These are phyloP conservation scores for Blastobotrys americana DNA, from an alignment of 805 yeast genomes.

Conservation along the genomic window DNA sequence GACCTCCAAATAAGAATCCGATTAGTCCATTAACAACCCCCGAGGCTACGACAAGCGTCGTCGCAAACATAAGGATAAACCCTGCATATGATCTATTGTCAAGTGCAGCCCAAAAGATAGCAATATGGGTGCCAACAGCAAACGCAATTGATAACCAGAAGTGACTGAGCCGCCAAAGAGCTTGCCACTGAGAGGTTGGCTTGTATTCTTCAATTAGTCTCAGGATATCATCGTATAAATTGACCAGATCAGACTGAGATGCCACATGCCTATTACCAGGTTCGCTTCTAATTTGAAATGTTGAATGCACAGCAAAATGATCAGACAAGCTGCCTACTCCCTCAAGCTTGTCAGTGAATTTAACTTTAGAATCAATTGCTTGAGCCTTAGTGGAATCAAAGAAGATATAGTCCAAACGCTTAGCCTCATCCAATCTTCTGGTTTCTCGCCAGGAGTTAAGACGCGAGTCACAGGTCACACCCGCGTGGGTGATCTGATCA, in stretches of 20 bases:
- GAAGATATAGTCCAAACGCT: conserved; percentile 84
- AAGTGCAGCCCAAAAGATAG: conserved; percentile 51
- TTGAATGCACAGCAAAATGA: conserved; percentile 62
- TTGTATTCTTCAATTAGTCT: conserved; percentile 41
- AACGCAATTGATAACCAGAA: conserved; percentile 49
- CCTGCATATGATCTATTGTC: conserved; percentile 52
- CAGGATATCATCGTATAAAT: conserved; percentile 44
- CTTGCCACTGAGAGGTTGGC: conserved; percentile 52
- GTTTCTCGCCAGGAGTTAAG: conserved; percentile 78
- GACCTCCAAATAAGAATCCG: conserved; percentile 68
- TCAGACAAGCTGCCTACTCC: conserved; percentile 77
- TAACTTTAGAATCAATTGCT: conserved; percentile 59
- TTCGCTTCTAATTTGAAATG: conserved; percentile 3
- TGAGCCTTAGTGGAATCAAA: conserved; percentile 49
- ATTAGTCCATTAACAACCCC: conserved; percentile 74
- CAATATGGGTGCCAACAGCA: conserved; percentile 47
- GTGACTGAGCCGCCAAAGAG: conserved; percentile 57
- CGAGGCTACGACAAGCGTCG: conserved; percentile 50
- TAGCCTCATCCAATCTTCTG: conserved; percentile 56
- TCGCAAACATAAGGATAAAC: conserved; percentile 53
- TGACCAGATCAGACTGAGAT: conserved; percentile 6
- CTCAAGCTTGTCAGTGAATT: conserved; percentile 63
- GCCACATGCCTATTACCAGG: conserved; percentile 2
- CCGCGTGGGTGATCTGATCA: conserved; percentile 64
- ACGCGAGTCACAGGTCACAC: conserved; percentile 83